These are phyloP conservation scores for Roridomyces roridus DNA, from an alignment of 768 basidiomycete genomes.

Conservation along the genomic window DNA sequence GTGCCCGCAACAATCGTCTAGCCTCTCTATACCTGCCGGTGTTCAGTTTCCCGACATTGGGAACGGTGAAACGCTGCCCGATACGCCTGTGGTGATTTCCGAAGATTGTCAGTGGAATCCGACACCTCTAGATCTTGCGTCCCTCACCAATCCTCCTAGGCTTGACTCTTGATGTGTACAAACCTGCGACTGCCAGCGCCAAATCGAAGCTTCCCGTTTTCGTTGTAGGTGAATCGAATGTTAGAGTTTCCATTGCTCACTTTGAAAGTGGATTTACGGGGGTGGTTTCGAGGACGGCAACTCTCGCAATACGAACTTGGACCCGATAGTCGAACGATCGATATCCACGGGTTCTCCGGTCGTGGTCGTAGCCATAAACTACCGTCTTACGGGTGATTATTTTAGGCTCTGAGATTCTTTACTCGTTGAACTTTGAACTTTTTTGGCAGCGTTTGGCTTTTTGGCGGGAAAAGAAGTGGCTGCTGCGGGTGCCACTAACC, in stretches of 20 bases:
- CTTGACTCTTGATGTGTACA: constrained; percentile 4
- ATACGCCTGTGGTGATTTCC: not conserved
- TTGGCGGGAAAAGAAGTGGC: constrained; percentile 45
- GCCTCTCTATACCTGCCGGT: not conserved
- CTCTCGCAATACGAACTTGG: constrained; percentile 27
- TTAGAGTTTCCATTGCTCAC: not conserved
- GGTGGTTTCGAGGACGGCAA: constrained; percentile 41
- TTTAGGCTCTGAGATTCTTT: not conserved
- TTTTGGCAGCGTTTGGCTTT: constrained; percentile 41
- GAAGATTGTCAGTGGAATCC: not conserved
- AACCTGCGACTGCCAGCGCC: not conserved
- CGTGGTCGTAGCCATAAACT: constrained; percentile 46
- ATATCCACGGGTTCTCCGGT: constrained; percentile 36
- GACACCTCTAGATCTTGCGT: not conserved
- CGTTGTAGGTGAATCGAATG: not conserved
- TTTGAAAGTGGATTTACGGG: no score
- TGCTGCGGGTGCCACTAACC: constrained; percentile 48
- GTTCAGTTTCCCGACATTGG: not conserved
- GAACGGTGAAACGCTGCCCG: not conserved
- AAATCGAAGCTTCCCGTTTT: constrained; percentile 3
- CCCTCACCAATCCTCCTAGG: not conserved
- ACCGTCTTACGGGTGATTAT: constrained; percentile 40
- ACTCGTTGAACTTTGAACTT: no score
- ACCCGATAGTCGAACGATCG: constrained; percentile 36
- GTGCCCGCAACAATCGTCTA: constrained; percentile 2